Conservation (phyloP, 768 basidiomycete genomes). For the Auriscalpium orientale region DNA sequence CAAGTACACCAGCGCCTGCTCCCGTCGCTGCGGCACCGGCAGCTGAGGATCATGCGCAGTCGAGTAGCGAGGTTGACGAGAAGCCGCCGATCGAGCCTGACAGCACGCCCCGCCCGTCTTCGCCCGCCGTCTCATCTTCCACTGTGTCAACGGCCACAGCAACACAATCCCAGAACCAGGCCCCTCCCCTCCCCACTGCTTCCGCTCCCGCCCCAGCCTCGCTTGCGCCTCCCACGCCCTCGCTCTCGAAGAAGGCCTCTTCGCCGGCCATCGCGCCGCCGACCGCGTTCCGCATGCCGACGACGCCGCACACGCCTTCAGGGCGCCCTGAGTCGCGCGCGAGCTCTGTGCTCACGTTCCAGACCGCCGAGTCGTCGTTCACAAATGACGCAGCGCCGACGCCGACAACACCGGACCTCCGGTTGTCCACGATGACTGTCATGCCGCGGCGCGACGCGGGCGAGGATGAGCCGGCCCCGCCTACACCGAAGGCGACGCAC, state of each 20-base stretch:
- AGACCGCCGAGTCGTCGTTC: not conserved
- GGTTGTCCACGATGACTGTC: not conserved
- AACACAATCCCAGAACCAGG: not conserved
- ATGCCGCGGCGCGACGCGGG: not conserved
- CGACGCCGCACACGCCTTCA: not conserved
- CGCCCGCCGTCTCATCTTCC: not conserved
- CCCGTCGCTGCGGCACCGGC: not conserved
- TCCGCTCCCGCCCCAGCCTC: not conserved
- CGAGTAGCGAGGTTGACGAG: not conserved
- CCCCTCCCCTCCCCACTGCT: not conserved
- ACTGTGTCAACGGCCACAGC: not conserved
- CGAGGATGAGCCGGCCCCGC: not conserved
- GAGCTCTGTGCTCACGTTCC: slow-evolving; percentile 6
- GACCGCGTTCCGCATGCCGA: slow-evolving; percentile 14
- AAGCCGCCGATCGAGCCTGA: not conserved
- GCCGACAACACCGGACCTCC: not conserved
- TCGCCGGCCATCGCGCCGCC: not conserved
- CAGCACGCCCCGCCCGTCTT: not conserved
- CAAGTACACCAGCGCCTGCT: too few species aligned
- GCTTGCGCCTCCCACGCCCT: not conserved
- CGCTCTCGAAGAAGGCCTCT: not conserved
- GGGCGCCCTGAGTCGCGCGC: slow-evolving; percentile 4
- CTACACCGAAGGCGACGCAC: not conserved
- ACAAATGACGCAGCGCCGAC: not conserved
- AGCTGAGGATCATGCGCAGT: not conserved